phyloP scores from a whole-genome alignment of 495 filamentous ascomycete species.

The Hyaloscypha bicolor region DNA sequence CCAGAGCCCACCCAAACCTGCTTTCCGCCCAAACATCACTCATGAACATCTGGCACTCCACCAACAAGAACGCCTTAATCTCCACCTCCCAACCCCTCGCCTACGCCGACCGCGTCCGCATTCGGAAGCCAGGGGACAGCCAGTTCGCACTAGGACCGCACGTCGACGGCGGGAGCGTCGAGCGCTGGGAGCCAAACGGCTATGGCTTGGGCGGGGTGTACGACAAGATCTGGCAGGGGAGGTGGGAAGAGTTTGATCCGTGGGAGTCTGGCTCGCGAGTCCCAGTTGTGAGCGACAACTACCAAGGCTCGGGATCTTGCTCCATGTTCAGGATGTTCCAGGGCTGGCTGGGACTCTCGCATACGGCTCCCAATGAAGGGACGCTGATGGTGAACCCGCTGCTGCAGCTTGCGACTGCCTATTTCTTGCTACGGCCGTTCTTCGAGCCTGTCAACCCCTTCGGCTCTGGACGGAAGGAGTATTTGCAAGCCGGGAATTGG shows the following conservation, averaged over 20 bases:
- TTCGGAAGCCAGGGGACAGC: conserved; percentile 72
- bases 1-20: conserved; percentile 72
- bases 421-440: conserved; percentile 84
- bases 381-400: conserved; percentile 85
- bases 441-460: conserved; percentile 60
- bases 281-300: conserved; percentile 70
- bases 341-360: conserved; percentile 83
- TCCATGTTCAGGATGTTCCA: conserved; percentile 88
- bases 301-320: conserved; percentile 81
- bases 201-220: conserved; percentile 75
- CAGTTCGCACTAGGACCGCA: conserved; percentile 86
- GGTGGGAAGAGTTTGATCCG: conserved; percentile 82
- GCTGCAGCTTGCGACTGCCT: conserved; percentile 71
- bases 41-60: conserved; percentile 74
- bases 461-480: conserved; percentile 35
- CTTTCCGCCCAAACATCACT: conserved; percentile 70
- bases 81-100: conserved; percentile 62
- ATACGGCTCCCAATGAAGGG: conserved; percentile 70
- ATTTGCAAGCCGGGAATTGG: conserved; percentile 59
- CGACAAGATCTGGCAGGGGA: conserved; percentile 67
- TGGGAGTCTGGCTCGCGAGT: conserved; percentile 76
- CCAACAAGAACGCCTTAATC: conserved; percentile 59
- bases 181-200: conserved; percentile 82
- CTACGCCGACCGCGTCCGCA: conserved; percentile 84
- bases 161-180: conserved; percentile 80